These are phyloP conservation scores for Citrus mangshanensis DNA, from an alignment of 345 rosid genomes.

Conservation along the genomic window DNA sequence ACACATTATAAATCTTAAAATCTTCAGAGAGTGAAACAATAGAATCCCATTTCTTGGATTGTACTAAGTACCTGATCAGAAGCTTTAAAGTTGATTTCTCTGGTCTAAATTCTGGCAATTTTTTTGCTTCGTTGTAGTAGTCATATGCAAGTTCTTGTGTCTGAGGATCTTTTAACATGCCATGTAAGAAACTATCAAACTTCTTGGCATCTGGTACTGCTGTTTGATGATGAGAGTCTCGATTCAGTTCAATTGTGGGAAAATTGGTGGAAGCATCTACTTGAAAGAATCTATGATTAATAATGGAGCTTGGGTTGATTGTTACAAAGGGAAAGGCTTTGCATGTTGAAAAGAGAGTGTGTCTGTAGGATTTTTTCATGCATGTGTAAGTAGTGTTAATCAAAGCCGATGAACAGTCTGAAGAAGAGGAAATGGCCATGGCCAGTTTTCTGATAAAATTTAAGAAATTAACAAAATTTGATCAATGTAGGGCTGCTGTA, in stretches of 20 bases:
- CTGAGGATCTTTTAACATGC: constrained; percentile 42
- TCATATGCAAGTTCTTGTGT: constrained; percentile 41
- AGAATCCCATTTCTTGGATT: constrained; percentile 57
- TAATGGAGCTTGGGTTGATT: constrained; percentile 18
- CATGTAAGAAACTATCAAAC: constrained; percentile 41
- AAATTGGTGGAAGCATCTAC: constrained; percentile 27
- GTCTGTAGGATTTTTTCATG: constrained; percentile 15
- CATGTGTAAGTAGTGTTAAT: constrained; percentile 17
- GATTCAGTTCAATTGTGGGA: constrained; percentile 9
- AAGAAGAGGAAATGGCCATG: constrained; percentile 40
- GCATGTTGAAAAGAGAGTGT: constrained; percentile 26
- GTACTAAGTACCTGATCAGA: constrained; percentile 55
- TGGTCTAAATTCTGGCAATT: constrained; percentile 47
- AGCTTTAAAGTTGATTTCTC: constrained; percentile 39
- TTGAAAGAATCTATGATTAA: constrained; percentile 27
- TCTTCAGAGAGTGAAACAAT: constrained; percentile 48
- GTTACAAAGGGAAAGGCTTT: constrained; percentile 27
- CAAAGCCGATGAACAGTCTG: constrained; percentile 43
- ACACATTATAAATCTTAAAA: constrained; percentile 43
- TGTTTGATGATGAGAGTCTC: constrained; percentile 20
- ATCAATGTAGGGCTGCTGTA: not conserved
- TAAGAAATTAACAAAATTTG: not conserved
- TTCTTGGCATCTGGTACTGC: constrained; percentile 27
- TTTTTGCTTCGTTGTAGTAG: constrained; percentile 60
- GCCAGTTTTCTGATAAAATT: constrained; percentile 5